Conservation (phyloP, 805 yeast genomes). For the Candida insectorum region DNA sequence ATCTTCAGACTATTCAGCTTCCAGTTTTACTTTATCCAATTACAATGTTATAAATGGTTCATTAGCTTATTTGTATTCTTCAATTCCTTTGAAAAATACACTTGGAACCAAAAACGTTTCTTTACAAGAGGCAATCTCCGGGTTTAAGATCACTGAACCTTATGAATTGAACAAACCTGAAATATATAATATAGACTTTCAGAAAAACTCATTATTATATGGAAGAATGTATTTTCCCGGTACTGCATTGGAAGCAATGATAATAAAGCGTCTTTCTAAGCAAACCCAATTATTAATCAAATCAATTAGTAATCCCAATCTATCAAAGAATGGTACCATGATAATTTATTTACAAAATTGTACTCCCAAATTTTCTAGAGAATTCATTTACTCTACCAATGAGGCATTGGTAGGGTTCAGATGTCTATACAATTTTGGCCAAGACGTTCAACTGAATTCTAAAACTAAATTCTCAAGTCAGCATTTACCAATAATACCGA, state of each 20-base stretch:
- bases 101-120: constrained; percentile 50
- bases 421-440: constrained; percentile 64
- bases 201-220: constrained; percentile 49
- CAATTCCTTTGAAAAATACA: constrained; percentile 52
- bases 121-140: constrained; percentile 65
- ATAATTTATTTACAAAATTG: constrained; percentile 72
- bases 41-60: constrained; percentile 72
- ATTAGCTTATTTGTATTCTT: constrained; percentile 73
- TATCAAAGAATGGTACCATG: constrained; percentile 53
- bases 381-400: constrained; percentile 75
- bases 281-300: constrained; percentile 66
- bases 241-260: constrained; percentile 82
- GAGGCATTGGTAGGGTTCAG: constrained; percentile 83
- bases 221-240: constrained; percentile 90
- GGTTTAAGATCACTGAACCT: constrained; percentile 46
- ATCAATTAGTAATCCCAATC: constrained; percentile 65
- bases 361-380: constrained; percentile 60
- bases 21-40: constrained; percentile 68
- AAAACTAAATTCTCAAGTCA: constrained; percentile 27
- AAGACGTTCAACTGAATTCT: constrained; percentile 17
- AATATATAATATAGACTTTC: constrained; percentile 11
- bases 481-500: constrained; percentile 37
- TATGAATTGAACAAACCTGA: not conserved
- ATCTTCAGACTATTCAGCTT: constrained; percentile 65
- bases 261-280: constrained; percentile 58